These are phyloP conservation scores for Epichloe sp. DNA, from an alignment of 2,329 filamentous ascomycete species.

Conservation along the genomic window DNA sequence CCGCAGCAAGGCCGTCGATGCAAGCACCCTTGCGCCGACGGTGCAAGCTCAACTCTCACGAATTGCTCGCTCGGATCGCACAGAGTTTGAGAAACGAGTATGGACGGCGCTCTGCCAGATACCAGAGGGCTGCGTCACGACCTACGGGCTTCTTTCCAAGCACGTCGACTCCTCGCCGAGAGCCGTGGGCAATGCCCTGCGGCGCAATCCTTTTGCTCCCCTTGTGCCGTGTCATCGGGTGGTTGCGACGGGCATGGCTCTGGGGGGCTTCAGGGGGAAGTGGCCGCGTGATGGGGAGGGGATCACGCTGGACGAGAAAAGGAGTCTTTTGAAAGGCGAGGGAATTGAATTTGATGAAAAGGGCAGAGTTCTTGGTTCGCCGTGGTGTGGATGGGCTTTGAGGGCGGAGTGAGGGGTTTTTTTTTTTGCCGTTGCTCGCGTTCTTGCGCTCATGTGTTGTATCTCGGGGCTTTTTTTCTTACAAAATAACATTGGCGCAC, in stretches of 20 bases:
- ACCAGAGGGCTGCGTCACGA: constrained; percentile 60
- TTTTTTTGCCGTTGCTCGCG: not conserved
- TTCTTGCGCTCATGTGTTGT: not conserved
- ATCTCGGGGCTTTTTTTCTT: not conserved
- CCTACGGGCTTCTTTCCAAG: constrained; percentile 59
- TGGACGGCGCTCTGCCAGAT: constrained; percentile 66
- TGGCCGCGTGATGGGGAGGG: constrained; percentile 49
- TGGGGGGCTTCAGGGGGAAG: constrained; percentile 63
- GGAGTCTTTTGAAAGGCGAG: constrained; percentile 45
- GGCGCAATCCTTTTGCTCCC: constrained; percentile 65
- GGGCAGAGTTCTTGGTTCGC: constrained; percentile 46
- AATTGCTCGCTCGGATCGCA: constrained; percentile 31
- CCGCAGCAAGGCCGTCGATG: not conserved
- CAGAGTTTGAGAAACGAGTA: constrained; percentile 48
- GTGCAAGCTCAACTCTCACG: constrained; percentile 29
- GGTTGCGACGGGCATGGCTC: constrained; percentile 56
- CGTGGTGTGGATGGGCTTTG: constrained; percentile 32
- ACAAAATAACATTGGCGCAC: too few relatives aligned
- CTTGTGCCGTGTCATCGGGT: constrained; percentile 72
- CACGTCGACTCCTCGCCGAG: constrained; percentile 59
- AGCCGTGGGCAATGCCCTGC: constrained; percentile 65
- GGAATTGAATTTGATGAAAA: constrained; percentile 50
- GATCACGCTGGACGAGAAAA: constrained; percentile 51
- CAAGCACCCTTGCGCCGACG: constrained; percentile 4
- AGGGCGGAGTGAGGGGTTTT: not conserved